Evolutionary conservation across 2,329 filamentous ascomycete species (phyloP).

Genomic region (Colletotrichum sp.): DNA sequence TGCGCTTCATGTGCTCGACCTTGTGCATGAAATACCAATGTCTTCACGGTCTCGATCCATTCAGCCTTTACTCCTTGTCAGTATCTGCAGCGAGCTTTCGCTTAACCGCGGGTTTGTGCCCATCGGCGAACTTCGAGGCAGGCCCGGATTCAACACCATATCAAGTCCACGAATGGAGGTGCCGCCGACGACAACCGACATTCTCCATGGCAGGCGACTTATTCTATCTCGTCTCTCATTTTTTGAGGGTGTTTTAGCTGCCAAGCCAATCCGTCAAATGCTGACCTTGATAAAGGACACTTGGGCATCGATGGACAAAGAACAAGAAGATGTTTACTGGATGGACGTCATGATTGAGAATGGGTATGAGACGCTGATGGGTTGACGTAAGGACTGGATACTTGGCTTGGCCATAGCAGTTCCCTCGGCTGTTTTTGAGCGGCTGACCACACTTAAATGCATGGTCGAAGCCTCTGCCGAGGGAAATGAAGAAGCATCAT

Average conservation of each 20-base stretch:
- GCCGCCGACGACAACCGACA: slow-evolving; percentile 29
- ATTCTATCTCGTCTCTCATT: slow-evolving; percentile 42
- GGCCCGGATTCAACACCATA: not conserved
- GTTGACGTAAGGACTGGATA: not conserved
- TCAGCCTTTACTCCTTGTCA: slow-evolving; percentile 48
- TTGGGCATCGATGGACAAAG: slow-evolving; percentile 36
- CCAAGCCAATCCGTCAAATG: slow-evolving; percentile 43
- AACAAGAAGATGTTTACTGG: slow-evolving; percentile 41
- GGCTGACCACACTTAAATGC: not conserved
- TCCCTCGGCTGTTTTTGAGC: not conserved
- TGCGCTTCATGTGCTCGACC: slow-evolving; percentile 46
- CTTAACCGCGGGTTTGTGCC: not conserved
- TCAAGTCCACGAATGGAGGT: slow-evolving; percentile 29
- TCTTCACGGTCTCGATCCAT: slow-evolving; percentile 48
- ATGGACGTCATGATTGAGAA: slow-evolving; percentile 38
- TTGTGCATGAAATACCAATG: slow-evolving; percentile 45
- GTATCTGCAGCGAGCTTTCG: slow-evolving; percentile 46
- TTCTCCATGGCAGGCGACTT: slow-evolving; percentile 37
- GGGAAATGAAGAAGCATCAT: not conserved
- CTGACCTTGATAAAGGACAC: slow-evolving; percentile 46
- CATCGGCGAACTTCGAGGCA: not conserved
- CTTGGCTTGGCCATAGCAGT: not conserved
- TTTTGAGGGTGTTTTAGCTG: slow-evolving; percentile 40
- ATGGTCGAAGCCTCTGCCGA: not conserved
- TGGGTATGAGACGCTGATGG: slow-evolving; percentile 31